Evolutionary conservation across 306 rosid species (phyloP).

Genomic region (Cucurbita argyrosperma): DNA sequence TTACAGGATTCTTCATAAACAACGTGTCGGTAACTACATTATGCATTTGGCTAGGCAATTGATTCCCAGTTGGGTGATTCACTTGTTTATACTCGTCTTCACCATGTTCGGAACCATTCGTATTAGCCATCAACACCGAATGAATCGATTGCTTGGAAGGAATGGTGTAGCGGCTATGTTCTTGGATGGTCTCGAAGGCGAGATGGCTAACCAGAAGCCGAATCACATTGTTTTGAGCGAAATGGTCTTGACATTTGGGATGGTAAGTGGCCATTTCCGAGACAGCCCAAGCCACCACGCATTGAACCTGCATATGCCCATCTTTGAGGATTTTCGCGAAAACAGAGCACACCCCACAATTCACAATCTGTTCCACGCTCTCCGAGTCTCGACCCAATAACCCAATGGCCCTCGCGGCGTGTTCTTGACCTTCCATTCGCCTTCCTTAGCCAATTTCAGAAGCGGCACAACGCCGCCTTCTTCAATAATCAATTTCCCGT

Average conservation of each 20-base stretch:
- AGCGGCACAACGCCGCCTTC: conserved; percentile 58
- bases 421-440: conserved; percentile 41
- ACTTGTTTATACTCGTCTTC: conserved; percentile 11
- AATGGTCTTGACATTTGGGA: conserved; percentile 70
- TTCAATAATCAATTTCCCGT: conserved; percentile 47
- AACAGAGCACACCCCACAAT: conserved; percentile 40
- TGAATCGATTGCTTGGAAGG: conserved; percentile 35
- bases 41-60: conserved; percentile 14
- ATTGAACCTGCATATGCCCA: conserved; percentile 60
- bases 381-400: conserved; percentile 53
- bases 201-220: conserved; percentile 62
- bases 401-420: conserved; percentile 54
- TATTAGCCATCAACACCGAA: conserved; percentile 34
- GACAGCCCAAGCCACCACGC: conserved; percentile 58
- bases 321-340: conserved; percentile 61
- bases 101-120: not conserved
- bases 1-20: not conserved
- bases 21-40: conserved; percentile 11
- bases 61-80: conserved; percentile 20
- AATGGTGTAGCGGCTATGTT: conserved; percentile 53
- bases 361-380: conserved; percentile 55
- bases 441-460: conserved; percentile 45
- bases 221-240: conserved; percentile 53
- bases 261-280: conserved; percentile 42
- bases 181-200: conserved; percentile 67